phyloP scores from a whole-genome alignment of 2,329 filamentous ascomycete species.

The Microascus cirrosus region DNA sequence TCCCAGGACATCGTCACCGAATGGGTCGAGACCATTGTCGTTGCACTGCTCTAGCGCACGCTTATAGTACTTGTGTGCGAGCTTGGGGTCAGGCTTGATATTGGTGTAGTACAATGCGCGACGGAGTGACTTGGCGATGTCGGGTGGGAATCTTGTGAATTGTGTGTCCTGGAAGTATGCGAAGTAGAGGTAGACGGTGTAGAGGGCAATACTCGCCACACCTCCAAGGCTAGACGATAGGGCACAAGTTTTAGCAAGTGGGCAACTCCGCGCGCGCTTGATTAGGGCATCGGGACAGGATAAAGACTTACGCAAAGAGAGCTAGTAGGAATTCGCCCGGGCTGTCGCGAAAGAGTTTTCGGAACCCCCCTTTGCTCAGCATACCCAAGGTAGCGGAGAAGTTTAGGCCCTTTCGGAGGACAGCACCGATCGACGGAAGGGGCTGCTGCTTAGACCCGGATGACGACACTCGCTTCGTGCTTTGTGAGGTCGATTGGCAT shows the following conservation, averaged over 20 bases:
- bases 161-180: conserved; percentile 43
- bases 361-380: conserved; percentile 16
- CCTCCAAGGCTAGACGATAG: conserved; percentile 22
- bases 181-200: conserved; percentile 34
- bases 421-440: background rate
- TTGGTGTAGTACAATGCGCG: conserved; percentile 82
- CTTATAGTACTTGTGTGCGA: conserved; percentile 75
- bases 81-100: conserved; percentile 58
- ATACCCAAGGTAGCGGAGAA: background rate
- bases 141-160: conserved; percentile 51
- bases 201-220: conserved; percentile 19
- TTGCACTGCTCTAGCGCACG: conserved; percentile 64
- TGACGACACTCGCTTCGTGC: background rate
- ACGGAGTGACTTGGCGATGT: conserved; percentile 67
- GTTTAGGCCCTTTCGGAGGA: conserved; percentile 3
- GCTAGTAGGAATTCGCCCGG: conserved; percentile 31
- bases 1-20: conserved; percentile 82
- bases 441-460: background rate
- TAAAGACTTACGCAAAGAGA: conserved; percentile 23
- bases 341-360: conserved; percentile 25
- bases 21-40: conserved; percentile 70
- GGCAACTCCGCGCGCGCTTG: background rate
- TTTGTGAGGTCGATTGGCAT: background rate
- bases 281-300: background rate
- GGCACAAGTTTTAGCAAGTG: background rate